phyloP scores from a whole-genome alignment of 1,139 yeast species.

The Debaryomyces singareniensis region DNA sequence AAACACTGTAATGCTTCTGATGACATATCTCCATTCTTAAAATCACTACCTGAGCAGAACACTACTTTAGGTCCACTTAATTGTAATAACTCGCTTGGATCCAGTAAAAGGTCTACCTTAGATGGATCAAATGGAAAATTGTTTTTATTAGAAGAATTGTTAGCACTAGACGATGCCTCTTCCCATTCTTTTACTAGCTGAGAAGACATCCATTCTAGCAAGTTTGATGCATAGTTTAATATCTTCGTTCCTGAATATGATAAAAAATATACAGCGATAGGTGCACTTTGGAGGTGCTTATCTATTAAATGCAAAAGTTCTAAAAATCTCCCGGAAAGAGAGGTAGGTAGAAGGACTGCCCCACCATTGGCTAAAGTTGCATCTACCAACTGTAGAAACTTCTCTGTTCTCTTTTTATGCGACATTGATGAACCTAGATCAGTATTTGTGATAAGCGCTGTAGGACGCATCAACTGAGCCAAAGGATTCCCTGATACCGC shows the following conservation, averaged over 20 bases:
- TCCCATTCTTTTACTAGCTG: conserved; percentile 80
- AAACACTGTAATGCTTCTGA: conserved; percentile 50
- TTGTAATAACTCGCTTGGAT: conserved; percentile 50
- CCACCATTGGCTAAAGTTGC: conserved; percentile 67
- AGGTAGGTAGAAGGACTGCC: conserved; percentile 75
- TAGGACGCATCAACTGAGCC: conserved; percentile 69
- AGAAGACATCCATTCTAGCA: conserved; percentile 94
- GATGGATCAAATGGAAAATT: conserved; percentile 72
- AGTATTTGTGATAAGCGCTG: conserved; percentile 75
- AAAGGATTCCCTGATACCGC: conserved; percentile 44
- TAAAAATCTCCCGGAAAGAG: conserved; percentile 76
- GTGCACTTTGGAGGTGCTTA: conserved; percentile 46
- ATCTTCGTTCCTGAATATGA: conserved; percentile 79
- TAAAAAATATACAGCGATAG: conserved; percentile 66
- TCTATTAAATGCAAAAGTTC: conserved; percentile 74
- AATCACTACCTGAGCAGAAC: conserved; percentile 69
- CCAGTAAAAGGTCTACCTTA: conserved; percentile 49
- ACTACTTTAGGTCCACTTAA: conserved; percentile 74
- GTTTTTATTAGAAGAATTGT: conserved; percentile 34
- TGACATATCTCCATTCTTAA: conserved; percentile 60
- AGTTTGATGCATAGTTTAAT: conserved; percentile 75
- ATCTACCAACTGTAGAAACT: conserved; percentile 57
- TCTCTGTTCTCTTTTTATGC: conserved; percentile 58
- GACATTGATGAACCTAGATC: conserved; percentile 63
- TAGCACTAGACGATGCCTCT: conserved; percentile 20